A percentile compares a stretch with the other conserved stretches of the same genome.
phyloP scores from a whole-genome alignment of 163 green algal genomes.

The Chlamydomonas reinhardtii region DNA sequence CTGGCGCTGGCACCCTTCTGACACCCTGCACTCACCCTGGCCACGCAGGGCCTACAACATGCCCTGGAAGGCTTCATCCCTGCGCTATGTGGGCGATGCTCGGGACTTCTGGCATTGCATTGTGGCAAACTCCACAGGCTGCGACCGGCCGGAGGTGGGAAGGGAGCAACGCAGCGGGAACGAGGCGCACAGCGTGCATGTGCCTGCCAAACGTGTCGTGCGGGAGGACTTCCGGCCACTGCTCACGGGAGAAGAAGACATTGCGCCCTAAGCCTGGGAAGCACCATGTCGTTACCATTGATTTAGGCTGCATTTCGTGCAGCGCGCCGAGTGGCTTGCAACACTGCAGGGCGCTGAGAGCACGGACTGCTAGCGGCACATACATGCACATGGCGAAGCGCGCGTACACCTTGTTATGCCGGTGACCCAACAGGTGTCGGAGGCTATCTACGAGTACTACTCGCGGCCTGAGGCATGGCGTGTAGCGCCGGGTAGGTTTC shows the following conservation, averaged over 20 bases:
- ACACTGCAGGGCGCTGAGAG: neutral
- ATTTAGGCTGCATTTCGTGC: neutral
- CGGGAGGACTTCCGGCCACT: too few species aligned
- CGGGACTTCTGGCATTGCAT: constrained; percentile 70
- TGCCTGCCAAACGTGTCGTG: too few species aligned
- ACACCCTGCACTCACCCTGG: neutral
- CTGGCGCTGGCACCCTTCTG: too few species aligned
- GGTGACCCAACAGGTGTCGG: constrained; percentile 52
- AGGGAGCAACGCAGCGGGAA: too few species aligned
- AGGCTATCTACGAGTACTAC: constrained; percentile 85
- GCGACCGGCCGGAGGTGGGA: constrained; percentile 16
- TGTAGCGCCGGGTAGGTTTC: constrained; percentile 59
- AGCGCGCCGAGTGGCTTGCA: neutral
- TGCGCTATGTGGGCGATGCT: constrained; percentile 82
- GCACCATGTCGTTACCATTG: neutral
- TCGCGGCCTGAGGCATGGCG: constrained; percentile 69
- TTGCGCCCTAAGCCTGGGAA: neutral
- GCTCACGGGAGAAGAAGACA: too few species aligned
- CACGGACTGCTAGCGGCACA: too few species aligned
- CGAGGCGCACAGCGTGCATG: too few species aligned
- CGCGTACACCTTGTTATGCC: neutral
- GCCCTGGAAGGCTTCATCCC: constrained; percentile 65
- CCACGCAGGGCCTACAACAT: constrained; percentile 71
- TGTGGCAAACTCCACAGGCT: constrained; percentile 72
- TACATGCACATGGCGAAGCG: neutral